Conservation (phyloP, 768 basidiomycete genomes). For the Phaffia australis region DNA sequence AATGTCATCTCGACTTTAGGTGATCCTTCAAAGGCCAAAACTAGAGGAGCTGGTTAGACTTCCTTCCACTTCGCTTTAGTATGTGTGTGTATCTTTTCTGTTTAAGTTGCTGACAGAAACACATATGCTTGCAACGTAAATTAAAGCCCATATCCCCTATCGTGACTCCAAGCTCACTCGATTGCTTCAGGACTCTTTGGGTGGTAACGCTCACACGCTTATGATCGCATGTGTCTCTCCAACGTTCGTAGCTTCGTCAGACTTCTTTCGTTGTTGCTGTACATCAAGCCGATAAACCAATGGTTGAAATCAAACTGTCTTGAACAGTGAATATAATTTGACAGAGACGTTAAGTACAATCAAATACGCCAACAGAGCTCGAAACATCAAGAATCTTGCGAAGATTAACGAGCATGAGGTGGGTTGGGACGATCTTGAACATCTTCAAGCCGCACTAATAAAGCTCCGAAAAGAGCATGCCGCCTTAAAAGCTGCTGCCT, state of each 20-base stretch:
- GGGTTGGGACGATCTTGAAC: conserved; percentile 97
- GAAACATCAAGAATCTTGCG: conserved; percentile 93
- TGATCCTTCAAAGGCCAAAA: conserved; percentile 60
- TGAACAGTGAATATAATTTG: conserved; percentile 73
- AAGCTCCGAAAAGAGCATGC: conserved; percentile 82
- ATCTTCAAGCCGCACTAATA: conserved; percentile 72
- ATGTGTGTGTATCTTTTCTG: not conserved
- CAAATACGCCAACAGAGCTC: conserved; percentile 92
- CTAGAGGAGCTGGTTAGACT: conserved; percentile 53
- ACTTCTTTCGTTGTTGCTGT: not conserved
- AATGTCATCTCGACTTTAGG: conserved; percentile 98
- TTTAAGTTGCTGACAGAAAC: not conserved
- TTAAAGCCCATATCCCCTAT: conserved; percentile 70
- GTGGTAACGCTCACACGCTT: conserved; percentile 92
- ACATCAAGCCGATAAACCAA: not conserved
- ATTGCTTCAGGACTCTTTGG: conserved; percentile 87
- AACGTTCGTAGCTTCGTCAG: conserved; percentile 3
- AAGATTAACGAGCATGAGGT: conserved; percentile 88
- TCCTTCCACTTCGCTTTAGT: not conserved
- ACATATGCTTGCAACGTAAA: not conserved
- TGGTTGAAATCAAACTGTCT: not conserved
- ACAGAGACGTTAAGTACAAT: conserved; percentile 68
- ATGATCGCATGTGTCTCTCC: conserved; percentile 95
- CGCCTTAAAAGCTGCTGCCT: conserved; percentile 57
- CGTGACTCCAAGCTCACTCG: conserved; percentile 97